Evolutionary conservation across 805 yeast genomes (phyloP).

Genomic region (Wickerhamiella nectarea): DNA sequence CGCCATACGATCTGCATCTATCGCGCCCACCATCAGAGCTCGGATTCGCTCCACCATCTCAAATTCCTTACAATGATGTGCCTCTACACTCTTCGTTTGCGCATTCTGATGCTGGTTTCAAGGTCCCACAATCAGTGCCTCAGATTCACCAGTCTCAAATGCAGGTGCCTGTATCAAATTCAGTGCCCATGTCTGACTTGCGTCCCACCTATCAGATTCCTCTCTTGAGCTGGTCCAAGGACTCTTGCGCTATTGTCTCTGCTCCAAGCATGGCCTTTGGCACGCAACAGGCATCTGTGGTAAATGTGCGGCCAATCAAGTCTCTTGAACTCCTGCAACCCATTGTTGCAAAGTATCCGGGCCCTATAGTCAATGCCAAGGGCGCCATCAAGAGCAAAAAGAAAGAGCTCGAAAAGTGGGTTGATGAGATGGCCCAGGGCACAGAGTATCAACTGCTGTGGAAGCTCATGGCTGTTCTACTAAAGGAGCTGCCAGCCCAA

Average conservation of each 20-base stretch:
- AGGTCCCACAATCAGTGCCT: background rate
- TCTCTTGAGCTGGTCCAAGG: slow-evolving; percentile 8
- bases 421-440: slow-evolving; percentile 27
- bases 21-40: slow-evolving; percentile 9
- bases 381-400: slow-evolving; percentile 37
- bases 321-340: slow-evolving; percentile 1
- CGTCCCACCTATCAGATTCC: slow-evolving; percentile 7
- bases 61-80: background rate
- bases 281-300: background rate
- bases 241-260: background rate
- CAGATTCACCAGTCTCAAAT: background rate
- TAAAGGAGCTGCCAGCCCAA: slow-evolving; percentile 8
- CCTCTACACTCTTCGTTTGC: background rate
- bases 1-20: slow-evolving; percentile 3
- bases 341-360: slow-evolving; percentile 40
- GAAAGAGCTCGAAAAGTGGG: slow-evolving; percentile 61
- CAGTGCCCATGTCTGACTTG: background rate
- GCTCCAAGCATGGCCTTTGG: slow-evolving; percentile 10
- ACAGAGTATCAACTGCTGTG: slow-evolving; percentile 14
- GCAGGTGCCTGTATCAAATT: background rate
- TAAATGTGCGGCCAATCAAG: background rate
- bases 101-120: background rate
- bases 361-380: slow-evolving; percentile 43
- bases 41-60: background rate
- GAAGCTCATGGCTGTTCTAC: slow-evolving; percentile 13